Evolutionary conservation across 1,284 basidiomycete genomes (phyloP), one percentile per base, ranked within the genome.

Genomic region (Trichosporon asahii): DNA sequence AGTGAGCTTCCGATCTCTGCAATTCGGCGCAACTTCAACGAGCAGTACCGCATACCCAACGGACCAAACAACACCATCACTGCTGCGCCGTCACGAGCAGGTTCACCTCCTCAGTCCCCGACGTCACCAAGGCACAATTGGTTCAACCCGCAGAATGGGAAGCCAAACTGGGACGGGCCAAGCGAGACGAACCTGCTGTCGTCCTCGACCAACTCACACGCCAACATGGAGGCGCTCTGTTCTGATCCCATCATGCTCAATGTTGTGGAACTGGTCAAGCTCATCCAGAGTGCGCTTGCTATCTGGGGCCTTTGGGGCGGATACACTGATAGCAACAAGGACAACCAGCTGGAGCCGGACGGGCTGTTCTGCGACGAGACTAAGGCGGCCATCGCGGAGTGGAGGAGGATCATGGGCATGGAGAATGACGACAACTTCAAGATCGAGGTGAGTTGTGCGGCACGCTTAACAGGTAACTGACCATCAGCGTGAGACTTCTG

Each of bases 301-400:
- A 8, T 83, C 1, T 83, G 80, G 80, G 80, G 81, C 5, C 64
- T 80, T 64, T 79, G 74, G 61, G 74, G 73, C 3, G 27, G 53
- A 2, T 49, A 69, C 8, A 55, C 69, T 4, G 70, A 74, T 31
- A 61, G 15, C 29, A n/a, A 61, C 57, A 61, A 61, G 29, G 57
- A 31, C 18, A n/a, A 27, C 18, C 73, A 76, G 18, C 64, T 76
- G 33, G 77, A 78, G 64, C 67, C 79, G 8, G 79, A 83, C 71
- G 81, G 81, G 0, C 66, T 80, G 65, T 81, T 83, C 64, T 83
- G 80, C 66, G 81, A 83, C 69, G 80, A 82, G 74, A 82, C 81
- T 4, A 82, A 82, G 70, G 72, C 75, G n/a, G 80, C 74, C 8
- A 74, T 81, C 11, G 78, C 76, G 46, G 69, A 70, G 27, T 82